Evolutionary conservation across 2,329 filamentous ascomycete species (phyloP), one percentile per base, ranked within the genome.

Genomic region (Cordyceps sp.): DNA sequence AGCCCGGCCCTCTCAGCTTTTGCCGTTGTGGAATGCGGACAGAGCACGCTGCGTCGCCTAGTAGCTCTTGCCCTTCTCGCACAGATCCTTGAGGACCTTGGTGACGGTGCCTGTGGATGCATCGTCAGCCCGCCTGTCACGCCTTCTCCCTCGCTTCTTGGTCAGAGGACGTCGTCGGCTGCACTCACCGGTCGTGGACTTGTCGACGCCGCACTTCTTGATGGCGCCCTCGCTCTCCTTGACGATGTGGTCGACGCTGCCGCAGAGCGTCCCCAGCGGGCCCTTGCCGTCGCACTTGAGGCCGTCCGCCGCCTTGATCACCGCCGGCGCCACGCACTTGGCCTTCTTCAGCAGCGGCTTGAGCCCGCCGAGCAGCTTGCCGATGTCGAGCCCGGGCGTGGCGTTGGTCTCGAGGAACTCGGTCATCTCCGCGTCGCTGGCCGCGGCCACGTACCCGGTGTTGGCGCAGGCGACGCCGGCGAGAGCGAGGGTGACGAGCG

Each of bases 401-500:
- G 21, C 29, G 21, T 21, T 13, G 13, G 29, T 22, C 29, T 30
- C 18, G 14, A 23, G 4, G 4, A n/a, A 10, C 6, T 18, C 15
- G 14, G 19, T 13, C 27, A 21, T 29, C 17, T 14, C 19, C 12
- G 10, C n/a, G 8, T 21, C 18, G 18, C 13, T 18, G 27, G 27
- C 27, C 4, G 27, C 12, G 6, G 27, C 18, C 9, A 23, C 21
- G 13, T 23, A 23, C 5, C 8, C 21, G 21, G 21, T 10, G 21
- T 13, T 19, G 29, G 26, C 26, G 26, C 24, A 21, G 25, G 14
- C 15, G 25, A 43, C 36, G 39, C 38, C 40, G 29, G 35, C 36
- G 32, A 39, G 26, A 36, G 39, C 30, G 45, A 48, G 49, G 40
- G 46, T 45, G 48, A 39, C 37, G 44, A 44, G 38, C 43, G 44